These are phyloP conservation scores for Penicillium sp. DNA, from an alignment of 2,329 filamentous ascomycete genomes.

Conservation along the genomic window DNA sequence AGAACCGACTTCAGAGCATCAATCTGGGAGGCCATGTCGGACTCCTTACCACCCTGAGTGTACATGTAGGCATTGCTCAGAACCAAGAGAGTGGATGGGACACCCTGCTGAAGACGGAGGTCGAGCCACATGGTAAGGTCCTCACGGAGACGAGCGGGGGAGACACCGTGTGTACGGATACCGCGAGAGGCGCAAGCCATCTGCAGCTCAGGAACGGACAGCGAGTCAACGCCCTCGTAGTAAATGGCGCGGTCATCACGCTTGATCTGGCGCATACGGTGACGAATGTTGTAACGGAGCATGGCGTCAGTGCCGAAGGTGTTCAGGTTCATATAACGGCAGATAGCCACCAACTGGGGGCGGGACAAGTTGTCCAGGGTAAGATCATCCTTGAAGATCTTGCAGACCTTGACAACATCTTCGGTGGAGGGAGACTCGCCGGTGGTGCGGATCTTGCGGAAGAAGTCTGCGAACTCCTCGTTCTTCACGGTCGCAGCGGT, in stretches of 20 bases:
- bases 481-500: constrained; percentile 81
- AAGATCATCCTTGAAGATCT: constrained; percentile 96
- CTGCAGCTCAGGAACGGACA: constrained; percentile 92
- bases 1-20: constrained; percentile 90
- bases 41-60: constrained; percentile 70
- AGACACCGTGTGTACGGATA: constrained; percentile 88
- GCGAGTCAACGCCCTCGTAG: constrained; percentile 87
- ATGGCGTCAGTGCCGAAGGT: constrained; percentile 97
- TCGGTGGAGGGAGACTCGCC: constrained; percentile 84
- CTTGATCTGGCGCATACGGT: constrained; percentile 99
- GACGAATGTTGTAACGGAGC: constrained; percentile 93
- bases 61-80: constrained; percentile 99
- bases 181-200: constrained; percentile 88
- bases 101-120: constrained; percentile 85
- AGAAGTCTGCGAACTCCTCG: constrained; percentile 94
- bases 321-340: constrained; percentile 96
- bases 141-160: constrained; percentile 80
- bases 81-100: constrained; percentile 94
- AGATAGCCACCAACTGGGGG: constrained; percentile 95
- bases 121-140: constrained; percentile 95
- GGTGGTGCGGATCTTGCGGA: constrained; percentile 90
- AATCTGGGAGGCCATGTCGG: constrained; percentile 83
- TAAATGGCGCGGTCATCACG: constrained; percentile 92
- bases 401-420: constrained; percentile 98
- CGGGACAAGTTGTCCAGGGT: constrained; percentile 96